These are phyloP conservation scores for Ophiosphaerella herpotricha DNA, from an alignment of 2,329 filamentous ascomycete species.

Conservation along the genomic window DNA sequence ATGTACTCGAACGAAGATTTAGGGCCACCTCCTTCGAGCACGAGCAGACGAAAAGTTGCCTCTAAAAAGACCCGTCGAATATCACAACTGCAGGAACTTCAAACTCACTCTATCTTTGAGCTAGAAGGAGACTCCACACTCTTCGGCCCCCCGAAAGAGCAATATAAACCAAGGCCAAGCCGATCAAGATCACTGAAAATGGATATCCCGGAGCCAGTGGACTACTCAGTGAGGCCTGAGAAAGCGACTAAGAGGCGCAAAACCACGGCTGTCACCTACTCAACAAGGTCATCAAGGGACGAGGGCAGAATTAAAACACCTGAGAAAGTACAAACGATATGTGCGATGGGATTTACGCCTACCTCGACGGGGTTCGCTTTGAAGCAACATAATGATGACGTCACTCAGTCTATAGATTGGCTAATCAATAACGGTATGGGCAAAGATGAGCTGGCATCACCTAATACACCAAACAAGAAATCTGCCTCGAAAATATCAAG, in stretches of 20 bases:
- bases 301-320: conserved; percentile 22
- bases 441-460: conserved; percentile 37
- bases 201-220: conserved; percentile 23
- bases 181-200: conserved; percentile 41
- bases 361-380: conserved; percentile 32
- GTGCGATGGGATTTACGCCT: conserved; percentile 44
- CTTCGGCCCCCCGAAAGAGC: conserved; percentile 35
- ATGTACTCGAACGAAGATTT: background rate
- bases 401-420: conserved; percentile 39
- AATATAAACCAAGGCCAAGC: conserved; percentile 44
- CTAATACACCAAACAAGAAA: conserved; percentile 15
- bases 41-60: background rate
- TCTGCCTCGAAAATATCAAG: conserved; percentile 1
- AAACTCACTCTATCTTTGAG: background rate
- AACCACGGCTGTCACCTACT: conserved; percentile 13
- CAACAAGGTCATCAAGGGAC: no score
- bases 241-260: conserved; percentile 31
- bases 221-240: conserved; percentile 38
- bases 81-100: conserved; percentile 5
- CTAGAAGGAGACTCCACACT: conserved; percentile 33
- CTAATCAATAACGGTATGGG: conserved; percentile 30
- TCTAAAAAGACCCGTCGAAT: background rate
- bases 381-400: conserved; percentile 32
- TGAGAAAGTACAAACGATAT: conserved; percentile 37
- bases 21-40: background rate